phyloP scores from a whole-genome alignment of 805 yeast genomes.

The Candida stauntonica region DNA sequence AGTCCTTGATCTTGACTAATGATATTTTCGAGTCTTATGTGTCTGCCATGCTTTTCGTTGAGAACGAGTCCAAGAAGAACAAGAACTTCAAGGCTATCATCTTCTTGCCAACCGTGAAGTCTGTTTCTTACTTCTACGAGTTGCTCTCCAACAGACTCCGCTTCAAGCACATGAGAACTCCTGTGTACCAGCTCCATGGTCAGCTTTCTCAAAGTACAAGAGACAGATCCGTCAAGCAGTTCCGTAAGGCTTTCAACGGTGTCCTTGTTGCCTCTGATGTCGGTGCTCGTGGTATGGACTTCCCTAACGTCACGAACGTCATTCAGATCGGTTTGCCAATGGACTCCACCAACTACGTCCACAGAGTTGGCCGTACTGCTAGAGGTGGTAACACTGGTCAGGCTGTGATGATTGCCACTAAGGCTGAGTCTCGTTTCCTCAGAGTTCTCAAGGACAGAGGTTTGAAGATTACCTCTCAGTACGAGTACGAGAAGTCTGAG shows the following conservation, averaged over 20 bases:
- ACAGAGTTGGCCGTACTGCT: slow-evolving; percentile 94
- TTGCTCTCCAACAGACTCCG: slow-evolving; percentile 19
- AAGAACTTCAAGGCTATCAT: slow-evolving; percentile 70
- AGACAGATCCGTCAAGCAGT: slow-evolving; percentile 50
- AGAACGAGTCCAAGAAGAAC: slow-evolving; percentile 32
- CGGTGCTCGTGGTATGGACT: slow-evolving; percentile 95
- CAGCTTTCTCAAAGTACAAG: slow-evolving; percentile 66
- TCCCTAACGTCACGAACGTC: slow-evolving; percentile 83
- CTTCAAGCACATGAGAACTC: slow-evolving; percentile 24
- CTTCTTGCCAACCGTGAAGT: slow-evolving; percentile 73
- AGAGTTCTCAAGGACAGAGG: slow-evolving; percentile 47
- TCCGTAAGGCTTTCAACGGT: slow-evolving; percentile 45
- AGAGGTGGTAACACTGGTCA: slow-evolving; percentile 82
- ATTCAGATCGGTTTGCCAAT: slow-evolving; percentile 76
- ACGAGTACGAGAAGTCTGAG: slow-evolving; percentile 34
- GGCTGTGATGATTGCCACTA: slow-evolving; percentile 56
- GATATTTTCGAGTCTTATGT: slow-evolving; percentile 54
- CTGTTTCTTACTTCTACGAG: slow-evolving; percentile 47
- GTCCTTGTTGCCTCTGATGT: slow-evolving; percentile 85
- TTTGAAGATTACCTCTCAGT: slow-evolving; percentile 46
- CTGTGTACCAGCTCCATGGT: slow-evolving; percentile 58
- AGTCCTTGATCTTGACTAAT: slow-evolving; percentile 53
- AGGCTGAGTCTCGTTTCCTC: slow-evolving; percentile 54
- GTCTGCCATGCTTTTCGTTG: slow-evolving; percentile 51
- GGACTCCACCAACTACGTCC: slow-evolving; percentile 77